Conservation (phyloP, 805 yeast species). For the Maudiozyma bulderi region DNA sequence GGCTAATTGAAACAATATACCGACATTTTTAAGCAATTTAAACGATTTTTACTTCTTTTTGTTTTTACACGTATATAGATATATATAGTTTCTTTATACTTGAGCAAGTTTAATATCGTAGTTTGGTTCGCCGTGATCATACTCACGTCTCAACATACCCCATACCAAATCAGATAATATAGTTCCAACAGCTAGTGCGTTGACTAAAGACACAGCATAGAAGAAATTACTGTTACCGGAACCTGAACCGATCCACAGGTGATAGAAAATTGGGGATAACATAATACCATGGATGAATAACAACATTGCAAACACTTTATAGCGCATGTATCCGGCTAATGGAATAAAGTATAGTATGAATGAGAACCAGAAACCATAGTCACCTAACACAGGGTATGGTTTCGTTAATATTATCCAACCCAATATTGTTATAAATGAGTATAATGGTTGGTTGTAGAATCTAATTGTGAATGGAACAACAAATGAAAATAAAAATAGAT, state of each 20-base stretch:
- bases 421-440: slow-evolving; percentile 40
- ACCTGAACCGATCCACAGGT: slow-evolving; percentile 88
- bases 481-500: slow-evolving; percentile 57
- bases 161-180: slow-evolving; percentile 70
- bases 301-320: slow-evolving; percentile 41
- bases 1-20: background rate
- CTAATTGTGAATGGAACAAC: slow-evolving; percentile 67
- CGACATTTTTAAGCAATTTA: too few relatives aligned
- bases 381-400: slow-evolving; percentile 80
- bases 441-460: slow-evolving; percentile 48
- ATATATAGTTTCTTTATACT: slow-evolving; percentile 5
- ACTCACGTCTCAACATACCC: slow-evolving; percentile 66
- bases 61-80: background rate
- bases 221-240: slow-evolving; percentile 95
- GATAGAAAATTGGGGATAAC: slow-evolving; percentile 81
- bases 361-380: slow-evolving; percentile 48
- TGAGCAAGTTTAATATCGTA: slow-evolving; percentile 41
- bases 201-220: slow-evolving; percentile 83
- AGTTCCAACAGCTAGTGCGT: slow-evolving; percentile 59
- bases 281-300: slow-evolving; percentile 49
- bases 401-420: slow-evolving; percentile 58
- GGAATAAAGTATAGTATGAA: slow-evolving; percentile 41
- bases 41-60: background rate
- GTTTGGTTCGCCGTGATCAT: slow-evolving; percentile 36
- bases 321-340: slow-evolving; percentile 37